Evolutionary conservation across 441 rosid species (phyloP).

Genomic region (Euphorbia schlechtendalii): DNA sequence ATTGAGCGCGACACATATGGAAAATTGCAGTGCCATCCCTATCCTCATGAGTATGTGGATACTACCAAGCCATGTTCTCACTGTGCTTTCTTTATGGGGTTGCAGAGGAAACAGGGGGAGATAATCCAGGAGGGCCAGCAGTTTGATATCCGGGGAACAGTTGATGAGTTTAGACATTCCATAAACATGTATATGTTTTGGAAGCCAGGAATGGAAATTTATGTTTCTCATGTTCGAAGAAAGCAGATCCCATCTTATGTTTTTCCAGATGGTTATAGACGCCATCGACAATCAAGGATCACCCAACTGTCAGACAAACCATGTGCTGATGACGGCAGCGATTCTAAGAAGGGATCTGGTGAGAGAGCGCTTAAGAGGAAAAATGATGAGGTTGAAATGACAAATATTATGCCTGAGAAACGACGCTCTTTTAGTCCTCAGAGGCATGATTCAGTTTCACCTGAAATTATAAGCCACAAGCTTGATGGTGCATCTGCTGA

Average conservation of each 20-base stretch:
- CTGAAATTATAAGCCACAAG: conserved; percentile 21
- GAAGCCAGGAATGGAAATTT: conserved; percentile 70
- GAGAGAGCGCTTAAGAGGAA: conserved; percentile 44
- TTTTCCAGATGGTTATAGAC: conserved; percentile 42
- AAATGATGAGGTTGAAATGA: conserved; percentile 24
- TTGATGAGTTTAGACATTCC: conserved; percentile 46
- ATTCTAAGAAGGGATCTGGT: conserved; percentile 24
- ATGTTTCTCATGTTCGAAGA: conserved; percentile 55
- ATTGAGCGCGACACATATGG: conserved; percentile 62
- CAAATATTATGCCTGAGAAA: conserved; percentile 26
- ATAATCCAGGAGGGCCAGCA: conserved; percentile 53
- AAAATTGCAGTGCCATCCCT: conserved; percentile 66
- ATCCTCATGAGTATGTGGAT: conserved; percentile 47
- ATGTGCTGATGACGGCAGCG: conserved; percentile 26
- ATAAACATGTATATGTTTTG: conserved; percentile 50
- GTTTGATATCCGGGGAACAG: conserved; percentile 65
- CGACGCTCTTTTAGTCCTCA: conserved; percentile 28
- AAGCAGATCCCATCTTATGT: conserved; percentile 56
- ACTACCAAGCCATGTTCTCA: conserved; percentile 41
- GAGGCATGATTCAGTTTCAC: conserved; percentile 26
- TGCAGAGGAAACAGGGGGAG: conserved; percentile 62
- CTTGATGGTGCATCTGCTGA: conserved; percentile 9
- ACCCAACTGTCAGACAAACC: conserved; percentile 22
- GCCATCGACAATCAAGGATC: conserved; percentile 27
- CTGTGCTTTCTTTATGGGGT: conserved; percentile 58